Evolutionary conservation across 1,139 yeast species (phyloP).

Genomic region (Scheffersomyces cryptocercus): DNA sequence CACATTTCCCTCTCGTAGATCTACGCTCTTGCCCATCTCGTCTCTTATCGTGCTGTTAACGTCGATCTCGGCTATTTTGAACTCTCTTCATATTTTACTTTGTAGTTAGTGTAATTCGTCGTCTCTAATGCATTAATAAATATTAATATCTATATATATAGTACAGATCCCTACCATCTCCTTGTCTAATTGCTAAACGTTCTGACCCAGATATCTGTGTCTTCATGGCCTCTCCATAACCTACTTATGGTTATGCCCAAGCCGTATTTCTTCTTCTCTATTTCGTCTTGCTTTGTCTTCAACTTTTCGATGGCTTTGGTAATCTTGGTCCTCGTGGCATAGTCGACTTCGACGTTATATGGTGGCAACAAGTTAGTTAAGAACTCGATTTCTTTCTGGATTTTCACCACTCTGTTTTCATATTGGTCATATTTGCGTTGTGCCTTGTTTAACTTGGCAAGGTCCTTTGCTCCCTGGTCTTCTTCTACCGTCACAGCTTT

Average conservation of each 20-base stretch:
- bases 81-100: too few relatives aligned
- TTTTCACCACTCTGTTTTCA: slow-evolving; percentile 33
- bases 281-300: slow-evolving; percentile 41
- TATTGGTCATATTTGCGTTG: slow-evolving; percentile 42
- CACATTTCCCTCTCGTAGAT: too few relatives aligned
- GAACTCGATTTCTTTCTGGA: slow-evolving; percentile 43
- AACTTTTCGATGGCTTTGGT: slow-evolving; percentile 46
- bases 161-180: too few relatives aligned
- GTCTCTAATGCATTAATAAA: too few relatives aligned
- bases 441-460: slow-evolving; percentile 20
- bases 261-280: slow-evolving; percentile 44
- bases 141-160: too few relatives aligned
- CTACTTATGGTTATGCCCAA: slow-evolving; percentile 48
- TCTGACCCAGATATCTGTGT: slow-evolving; percentile 48
- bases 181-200: slow-evolving; percentile 18
- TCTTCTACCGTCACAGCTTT: slow-evolving; percentile 1
- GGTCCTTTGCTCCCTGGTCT: slow-evolving; percentile 3
- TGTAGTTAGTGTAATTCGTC: too few relatives aligned
- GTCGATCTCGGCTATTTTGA: too few relatives aligned
- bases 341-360: slow-evolving; percentile 47
- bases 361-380: slow-evolving; percentile 46
- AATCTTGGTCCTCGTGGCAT: slow-evolving; percentile 43
- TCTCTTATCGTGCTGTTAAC: too few relatives aligned
- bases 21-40: too few relatives aligned
- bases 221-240: slow-evolving; percentile 46